Percentiles rank a stretch among this genome's conserved stretches.
phyloP scores from a whole-genome alignment of 2,329 filamentous ascomycete species.

The Exophiala xenobiotica region DNA sequence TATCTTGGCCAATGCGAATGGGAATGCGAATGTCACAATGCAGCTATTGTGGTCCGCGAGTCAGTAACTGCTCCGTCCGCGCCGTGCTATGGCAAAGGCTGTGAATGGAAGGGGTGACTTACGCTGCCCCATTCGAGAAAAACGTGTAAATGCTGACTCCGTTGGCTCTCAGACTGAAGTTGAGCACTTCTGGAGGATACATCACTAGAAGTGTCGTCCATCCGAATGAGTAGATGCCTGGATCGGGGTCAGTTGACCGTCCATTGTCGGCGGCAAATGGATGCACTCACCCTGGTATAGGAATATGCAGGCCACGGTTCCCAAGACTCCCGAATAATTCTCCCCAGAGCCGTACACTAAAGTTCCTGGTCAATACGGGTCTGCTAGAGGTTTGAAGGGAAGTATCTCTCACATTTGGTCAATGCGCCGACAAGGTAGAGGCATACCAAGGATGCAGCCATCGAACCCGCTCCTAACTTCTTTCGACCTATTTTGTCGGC shows the following conservation, averaged over 20 bases:
- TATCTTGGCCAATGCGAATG: conserved; percentile 44
- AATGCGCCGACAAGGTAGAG: conserved; percentile 54
- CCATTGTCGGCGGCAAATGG: conserved; percentile 24
- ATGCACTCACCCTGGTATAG: conserved; percentile 37
- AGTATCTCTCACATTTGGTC: conserved; percentile 41
- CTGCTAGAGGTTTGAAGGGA: no score
- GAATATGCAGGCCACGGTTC: conserved; percentile 38
- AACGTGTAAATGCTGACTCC: conserved; percentile 26
- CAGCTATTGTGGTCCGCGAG: conserved; percentile 29
- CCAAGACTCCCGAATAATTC: conserved; percentile 41
- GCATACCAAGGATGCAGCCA: conserved; percentile 41
- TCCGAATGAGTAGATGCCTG: conserved; percentile 50
- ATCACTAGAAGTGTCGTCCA: conserved; percentile 51
- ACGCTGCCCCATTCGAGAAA: conserved; percentile 30
- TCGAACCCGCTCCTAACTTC: conserved; percentile 33
- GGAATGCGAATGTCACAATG: conserved; percentile 43
- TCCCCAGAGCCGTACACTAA: conserved; percentile 37
- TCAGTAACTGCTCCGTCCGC: neutral
- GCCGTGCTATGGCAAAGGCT: conserved; percentile 2
- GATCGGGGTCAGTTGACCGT: conserved; percentile 49
- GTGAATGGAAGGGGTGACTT: conserved; percentile 26
- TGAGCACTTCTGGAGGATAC: conserved; percentile 36
- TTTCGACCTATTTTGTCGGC: conserved; percentile 48
- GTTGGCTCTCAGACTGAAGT: conserved; percentile 35
- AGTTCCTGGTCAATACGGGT: no score